Base-by-base conservation (phyloP, 2,329 filamentous ascomycete genomes). In the Cadophora luteo-olivacea region DNA sequence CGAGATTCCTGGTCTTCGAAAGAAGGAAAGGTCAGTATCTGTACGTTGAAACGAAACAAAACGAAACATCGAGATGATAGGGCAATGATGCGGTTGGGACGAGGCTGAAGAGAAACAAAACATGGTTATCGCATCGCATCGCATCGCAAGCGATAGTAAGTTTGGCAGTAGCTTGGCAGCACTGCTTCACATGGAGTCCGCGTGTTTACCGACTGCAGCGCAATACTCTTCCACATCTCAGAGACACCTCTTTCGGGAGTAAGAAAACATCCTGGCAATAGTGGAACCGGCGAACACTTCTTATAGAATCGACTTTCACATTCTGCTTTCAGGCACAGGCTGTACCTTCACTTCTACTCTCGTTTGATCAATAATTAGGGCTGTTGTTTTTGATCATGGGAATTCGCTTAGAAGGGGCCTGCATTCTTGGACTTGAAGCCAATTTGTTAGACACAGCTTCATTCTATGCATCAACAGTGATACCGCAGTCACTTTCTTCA, bases 81-180 rank as follows among this genome's bases (percentile, higher is more conserved):
- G 29, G 29, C 29, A 29, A 29, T 29, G 29, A 5, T 29, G 29
- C 29, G 29, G 29, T 29, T 29, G 29, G 29, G 5, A 29, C 29
- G 29, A 29, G 29, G 29, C 29, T 29, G 29, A 29, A 29, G 29
- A 29, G 29, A 29, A 29, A 29, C 29, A 29, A 5, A 29, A 29
- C 29, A 29, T 38, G 36, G 36, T 38, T 60, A 60, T 60, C 55
- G 33, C 55, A 41, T 24, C 33, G 55, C 38, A 60, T 60, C 55
- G 33, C 55, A 41, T 24, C 33, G 55, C 38, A 60, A 60, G n/a
- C 33, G n/a, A 41, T 60, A 25, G 14, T 9, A 29, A 36, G 16
- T 58, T 58, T 58, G 51, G 51, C 11, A 54, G 51, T 54, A 38
- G 32, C 54, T 38, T 38, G 32, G 54, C 54, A 22, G 32, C 54